Conservation (phyloP, 2,329 filamentous ascomycete species). For the Teratosphaeria destructans region DNA sequence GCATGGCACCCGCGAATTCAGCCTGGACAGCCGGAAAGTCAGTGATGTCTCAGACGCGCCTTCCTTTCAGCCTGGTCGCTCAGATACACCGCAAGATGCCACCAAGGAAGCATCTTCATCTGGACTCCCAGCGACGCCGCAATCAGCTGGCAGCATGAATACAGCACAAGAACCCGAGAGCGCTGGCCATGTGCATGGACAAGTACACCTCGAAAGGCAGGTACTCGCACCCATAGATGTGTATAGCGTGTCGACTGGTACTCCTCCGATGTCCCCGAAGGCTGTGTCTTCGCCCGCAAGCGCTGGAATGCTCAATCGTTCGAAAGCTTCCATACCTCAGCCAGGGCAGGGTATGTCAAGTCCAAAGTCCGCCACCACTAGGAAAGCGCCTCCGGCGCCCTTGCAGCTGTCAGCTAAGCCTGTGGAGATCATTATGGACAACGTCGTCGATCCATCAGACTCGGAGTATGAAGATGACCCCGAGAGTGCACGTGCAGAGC, state of each 20-base stretch:
- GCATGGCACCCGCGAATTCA: constrained; percentile 13
- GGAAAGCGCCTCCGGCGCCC: constrained; percentile 74
- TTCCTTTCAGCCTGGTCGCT: constrained; percentile 13
- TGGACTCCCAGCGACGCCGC: constrained; percentile 13
- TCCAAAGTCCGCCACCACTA: constrained; percentile 6
- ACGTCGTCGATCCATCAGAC: constrained; percentile 53
- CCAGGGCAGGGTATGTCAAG: constrained; percentile 6
- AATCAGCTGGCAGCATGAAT: constrained; percentile 11
- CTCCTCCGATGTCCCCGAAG: constrained; percentile 16
- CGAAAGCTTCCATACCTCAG: constrained; percentile 2
- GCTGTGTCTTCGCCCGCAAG: not conserved
- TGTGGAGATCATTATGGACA: constrained; percentile 11
- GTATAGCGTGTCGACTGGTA: not conserved
- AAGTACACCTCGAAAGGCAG: not conserved
- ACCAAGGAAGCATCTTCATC: constrained; percentile 6
- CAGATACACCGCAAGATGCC: constrained; percentile 22
- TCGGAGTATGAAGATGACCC: constrained; percentile 76
- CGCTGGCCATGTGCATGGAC: not conserved
- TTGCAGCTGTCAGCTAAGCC: constrained; percentile 51
- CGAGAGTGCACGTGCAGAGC: constrained; percentile 28
- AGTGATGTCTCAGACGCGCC: constrained; percentile 18
- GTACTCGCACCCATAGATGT: not conserved
- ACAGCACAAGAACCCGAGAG: constrained; percentile 9
- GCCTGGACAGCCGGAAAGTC: constrained; percentile 18
- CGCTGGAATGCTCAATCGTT: not conserved